These are phyloP conservation scores for Saprolegnia diclina DNA, from an alignment of 352 stramenopile genomes.

Conservation along the genomic window DNA sequence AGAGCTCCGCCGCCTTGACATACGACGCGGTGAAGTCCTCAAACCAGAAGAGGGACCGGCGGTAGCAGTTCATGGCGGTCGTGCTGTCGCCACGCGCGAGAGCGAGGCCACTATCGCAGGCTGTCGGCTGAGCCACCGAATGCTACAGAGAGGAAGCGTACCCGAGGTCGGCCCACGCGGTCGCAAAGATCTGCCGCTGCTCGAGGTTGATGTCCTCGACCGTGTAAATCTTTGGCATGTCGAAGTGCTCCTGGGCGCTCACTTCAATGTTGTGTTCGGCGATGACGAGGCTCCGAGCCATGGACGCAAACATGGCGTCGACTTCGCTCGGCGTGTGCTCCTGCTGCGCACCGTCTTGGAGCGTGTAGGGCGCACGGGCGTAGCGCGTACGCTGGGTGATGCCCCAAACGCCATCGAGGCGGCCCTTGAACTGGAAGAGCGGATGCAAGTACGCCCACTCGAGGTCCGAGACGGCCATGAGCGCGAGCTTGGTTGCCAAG, in stretches of 20 bases:
- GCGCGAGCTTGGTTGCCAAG: neutral
- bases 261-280: slow-evolving; percentile 3
- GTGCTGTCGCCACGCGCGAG: slow-evolving; percentile 9
- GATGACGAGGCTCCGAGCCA: neutral
- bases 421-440: slow-evolving; percentile 8
- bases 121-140: neutral
- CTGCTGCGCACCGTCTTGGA: neutral
- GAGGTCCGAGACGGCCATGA: neutral
- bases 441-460: neutral
- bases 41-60: slow-evolving; percentile 16
- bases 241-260: neutral
- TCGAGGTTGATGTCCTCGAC: slow-evolving; percentile 10
- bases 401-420: neutral
- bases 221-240: slow-evolving; percentile 6
- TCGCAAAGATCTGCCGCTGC: slow-evolving; percentile 1
- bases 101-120: neutral
- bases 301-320: neutral
- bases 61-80: slow-evolving; percentile 2
- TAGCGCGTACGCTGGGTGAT: neutral
- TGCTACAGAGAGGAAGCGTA: neutral
- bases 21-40: neutral
- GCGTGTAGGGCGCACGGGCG: neutral
- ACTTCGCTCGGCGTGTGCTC: neutral
- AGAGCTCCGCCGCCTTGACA: neutral
- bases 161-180: slow-evolving; percentile 12